Evolutionary conservation across 345 rosid species (phyloP).

Genomic region (Syzygium aqueum): DNA sequence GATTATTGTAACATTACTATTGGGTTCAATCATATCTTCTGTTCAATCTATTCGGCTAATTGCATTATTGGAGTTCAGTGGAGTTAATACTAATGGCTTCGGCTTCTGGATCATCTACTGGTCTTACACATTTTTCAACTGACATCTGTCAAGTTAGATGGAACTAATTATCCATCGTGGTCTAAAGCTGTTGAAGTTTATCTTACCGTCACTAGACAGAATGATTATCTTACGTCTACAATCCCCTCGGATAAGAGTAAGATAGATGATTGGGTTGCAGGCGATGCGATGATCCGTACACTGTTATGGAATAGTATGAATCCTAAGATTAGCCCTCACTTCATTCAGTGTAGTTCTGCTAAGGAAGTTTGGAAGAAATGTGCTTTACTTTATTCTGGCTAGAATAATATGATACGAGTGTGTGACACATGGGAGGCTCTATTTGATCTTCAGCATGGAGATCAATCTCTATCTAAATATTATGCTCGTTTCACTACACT

Average conservation of each 20-base stretch:
- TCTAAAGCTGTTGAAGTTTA: not conserved
- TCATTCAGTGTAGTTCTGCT: not conserved
- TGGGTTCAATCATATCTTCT: not conserved
- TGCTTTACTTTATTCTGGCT: too few relatives aligned
- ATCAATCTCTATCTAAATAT: too few relatives aligned
- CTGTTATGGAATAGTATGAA: not conserved
- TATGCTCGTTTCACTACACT: not conserved
- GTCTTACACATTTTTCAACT: not conserved
- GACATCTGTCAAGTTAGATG: not conserved
- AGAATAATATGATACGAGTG: not conserved
- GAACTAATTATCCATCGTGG: not conserved
- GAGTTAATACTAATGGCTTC: not conserved
- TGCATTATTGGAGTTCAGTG: not conserved
- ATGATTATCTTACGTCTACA: not conserved
- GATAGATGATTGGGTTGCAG: not conserved
- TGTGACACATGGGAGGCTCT: not conserved
- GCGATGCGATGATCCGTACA: not conserved
- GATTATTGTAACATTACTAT: not conserved
- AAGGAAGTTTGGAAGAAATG: not conserved
- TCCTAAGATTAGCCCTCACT: not conserved
- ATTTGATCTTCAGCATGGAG: not conserved
- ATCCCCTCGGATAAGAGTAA: too few relatives aligned
- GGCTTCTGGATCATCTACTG: not conserved
- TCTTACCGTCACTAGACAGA: not conserved
- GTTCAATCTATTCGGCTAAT: not conserved